A percentile compares a stretch with the other conserved stretches of the same genome.
phyloP scores from a whole-genome alignment of 768 basidiomycete species.

The Suillus americanus region DNA sequence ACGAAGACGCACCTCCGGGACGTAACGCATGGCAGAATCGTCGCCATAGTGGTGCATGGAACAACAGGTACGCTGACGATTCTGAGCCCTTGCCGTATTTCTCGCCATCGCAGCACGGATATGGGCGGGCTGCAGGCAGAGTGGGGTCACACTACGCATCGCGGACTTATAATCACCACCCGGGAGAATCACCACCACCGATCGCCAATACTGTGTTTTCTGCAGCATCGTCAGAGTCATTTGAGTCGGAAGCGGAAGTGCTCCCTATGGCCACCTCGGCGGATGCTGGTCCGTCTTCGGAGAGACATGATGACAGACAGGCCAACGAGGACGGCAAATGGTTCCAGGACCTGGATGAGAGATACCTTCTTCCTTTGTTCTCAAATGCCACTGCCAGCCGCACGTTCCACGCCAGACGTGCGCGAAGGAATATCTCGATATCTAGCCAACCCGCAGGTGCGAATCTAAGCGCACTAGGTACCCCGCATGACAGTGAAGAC shows the following conservation, averaged over 20 bases:
- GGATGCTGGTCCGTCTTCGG: constrained; percentile 19
- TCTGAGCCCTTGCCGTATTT: constrained; percentile 34
- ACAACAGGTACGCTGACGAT: constrained; percentile 43
- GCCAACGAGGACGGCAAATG: constrained; percentile 80
- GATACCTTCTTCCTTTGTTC: constrained; percentile 90
- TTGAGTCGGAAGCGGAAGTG: constrained; percentile 78
- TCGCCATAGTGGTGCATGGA: constrained; percentile 40
- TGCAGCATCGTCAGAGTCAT: constrained; percentile 71
- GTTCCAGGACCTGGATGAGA: constrained; percentile 95
- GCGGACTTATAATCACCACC: constrained; percentile 63
- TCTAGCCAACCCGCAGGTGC: constrained; percentile 15
- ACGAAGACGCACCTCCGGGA: constrained; percentile 39
- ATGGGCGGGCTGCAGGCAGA: constrained; percentile 37
- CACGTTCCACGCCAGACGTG: constrained; percentile 78
- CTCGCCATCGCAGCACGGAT: constrained; percentile 24
- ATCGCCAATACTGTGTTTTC: constrained; percentile 49
- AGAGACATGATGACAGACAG: constrained; percentile 15
- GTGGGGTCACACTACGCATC: constrained; percentile 60
- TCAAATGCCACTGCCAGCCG: constrained; percentile 89
- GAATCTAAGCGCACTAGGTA: constrained; percentile 26
- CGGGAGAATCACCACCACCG: constrained; percentile 24
- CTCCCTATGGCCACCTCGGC: constrained; percentile 66
- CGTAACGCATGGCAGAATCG: constrained; percentile 35
- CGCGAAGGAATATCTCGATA: constrained; percentile 46
- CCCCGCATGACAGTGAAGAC: constrained; percentile 39